phyloP scores from a whole-genome alignment of 768 basidiomycete species.

The Russula compacta region DNA sequence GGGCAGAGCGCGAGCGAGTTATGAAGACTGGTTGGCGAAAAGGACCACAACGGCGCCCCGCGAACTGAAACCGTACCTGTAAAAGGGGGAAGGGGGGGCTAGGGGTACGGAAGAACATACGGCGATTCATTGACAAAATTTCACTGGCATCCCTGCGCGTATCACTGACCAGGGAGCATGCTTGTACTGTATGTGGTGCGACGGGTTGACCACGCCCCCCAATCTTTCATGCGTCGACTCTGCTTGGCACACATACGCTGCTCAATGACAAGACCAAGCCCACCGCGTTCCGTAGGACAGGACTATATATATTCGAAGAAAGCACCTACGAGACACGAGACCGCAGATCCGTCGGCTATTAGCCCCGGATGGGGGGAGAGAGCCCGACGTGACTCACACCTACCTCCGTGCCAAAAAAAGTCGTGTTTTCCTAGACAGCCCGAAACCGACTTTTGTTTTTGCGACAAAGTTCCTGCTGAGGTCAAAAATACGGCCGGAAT shows the following conservation, averaged over 20 bases:
- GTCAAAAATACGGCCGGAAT: slow-evolving; percentile 35
- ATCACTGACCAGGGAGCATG: slow-evolving; percentile 30
- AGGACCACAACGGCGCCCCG: slow-evolving; percentile 38
- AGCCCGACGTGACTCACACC: slow-evolving; percentile 23
- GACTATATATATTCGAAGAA: slow-evolving; percentile 45
- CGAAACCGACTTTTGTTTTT: slow-evolving; percentile 41
- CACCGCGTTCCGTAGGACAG: slow-evolving; percentile 35
- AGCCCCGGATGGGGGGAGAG: neutral
- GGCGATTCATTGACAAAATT: slow-evolving; percentile 28
- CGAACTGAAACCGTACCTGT: slow-evolving; percentile 36
- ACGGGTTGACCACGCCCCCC: slow-evolving; percentile 34
- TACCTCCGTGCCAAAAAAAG: slow-evolving; percentile 34
- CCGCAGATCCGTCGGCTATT: neutral
- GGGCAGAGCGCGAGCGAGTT: slow-evolving; percentile 26
- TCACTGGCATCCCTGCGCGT: slow-evolving; percentile 30
- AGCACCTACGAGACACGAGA: slow-evolving; percentile 25
- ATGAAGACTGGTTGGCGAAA: slow-evolving; percentile 38
- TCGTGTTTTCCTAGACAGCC: slow-evolving; percentile 33
- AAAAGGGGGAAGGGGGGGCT: neutral
- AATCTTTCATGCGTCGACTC: slow-evolving; percentile 24
- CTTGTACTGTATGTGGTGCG: slow-evolving; percentile 35
- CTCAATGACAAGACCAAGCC: slow-evolving; percentile 10
- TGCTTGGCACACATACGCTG: neutral
- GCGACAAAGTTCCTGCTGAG: slow-evolving; percentile 39
- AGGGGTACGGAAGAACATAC: neutral